A percentile compares a stretch with the other conserved stretches of the same genome.
These are phyloP conservation scores for Porcisia hertigi DNA, from an alignment of 208 protist species.

Conservation along the genomic window DNA sequence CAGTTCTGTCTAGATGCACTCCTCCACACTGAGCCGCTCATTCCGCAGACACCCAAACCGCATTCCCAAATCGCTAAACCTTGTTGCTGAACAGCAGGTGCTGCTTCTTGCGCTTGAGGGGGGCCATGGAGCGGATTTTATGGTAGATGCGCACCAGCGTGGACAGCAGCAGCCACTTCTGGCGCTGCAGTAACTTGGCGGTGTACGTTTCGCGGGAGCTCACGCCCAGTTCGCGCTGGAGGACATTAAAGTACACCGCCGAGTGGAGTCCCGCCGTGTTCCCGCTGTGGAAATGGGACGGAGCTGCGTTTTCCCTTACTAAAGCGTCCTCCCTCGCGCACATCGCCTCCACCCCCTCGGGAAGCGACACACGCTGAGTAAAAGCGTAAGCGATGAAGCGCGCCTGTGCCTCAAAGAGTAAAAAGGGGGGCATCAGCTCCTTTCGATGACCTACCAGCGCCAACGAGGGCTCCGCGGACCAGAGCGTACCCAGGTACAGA, in stretches of 20 bases:
- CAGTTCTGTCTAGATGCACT: background rate
- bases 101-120: slow-evolving; percentile 87
- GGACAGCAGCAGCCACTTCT: slow-evolving; percentile 67
- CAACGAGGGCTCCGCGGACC: slow-evolving; percentile 51
- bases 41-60: background rate
- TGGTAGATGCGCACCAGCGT: slow-evolving; percentile 71
- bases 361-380: slow-evolving; percentile 59
- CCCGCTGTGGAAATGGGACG: slow-evolving; percentile 42
- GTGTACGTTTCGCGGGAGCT: slow-evolving; percentile 83
- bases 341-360: slow-evolving; percentile 31
- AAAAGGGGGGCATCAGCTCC: slow-evolving; percentile 77
- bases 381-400: slow-evolving; percentile 84
- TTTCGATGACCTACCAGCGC: slow-evolving; percentile 82
- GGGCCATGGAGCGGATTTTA: slow-evolving; percentile 75
- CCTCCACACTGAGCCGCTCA: no score
- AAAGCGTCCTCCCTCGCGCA: slow-evolving; percentile 41
- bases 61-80: slow-evolving; percentile 32
- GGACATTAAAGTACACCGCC: slow-evolving; percentile 83
- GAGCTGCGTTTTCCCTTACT: slow-evolving; percentile 32
- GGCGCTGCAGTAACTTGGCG: slow-evolving; percentile 53
- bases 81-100: slow-evolving; percentile 91
- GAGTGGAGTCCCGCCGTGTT: slow-evolving; percentile 72
- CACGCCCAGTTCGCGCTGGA: slow-evolving; percentile 76
- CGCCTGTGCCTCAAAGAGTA: slow-evolving; percentile 87
- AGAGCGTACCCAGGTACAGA: slow-evolving; percentile 83